Conservation (phyloP, 2,329 filamentous ascomycete species). For the Atkinsonella hypoxylon region DNA sequence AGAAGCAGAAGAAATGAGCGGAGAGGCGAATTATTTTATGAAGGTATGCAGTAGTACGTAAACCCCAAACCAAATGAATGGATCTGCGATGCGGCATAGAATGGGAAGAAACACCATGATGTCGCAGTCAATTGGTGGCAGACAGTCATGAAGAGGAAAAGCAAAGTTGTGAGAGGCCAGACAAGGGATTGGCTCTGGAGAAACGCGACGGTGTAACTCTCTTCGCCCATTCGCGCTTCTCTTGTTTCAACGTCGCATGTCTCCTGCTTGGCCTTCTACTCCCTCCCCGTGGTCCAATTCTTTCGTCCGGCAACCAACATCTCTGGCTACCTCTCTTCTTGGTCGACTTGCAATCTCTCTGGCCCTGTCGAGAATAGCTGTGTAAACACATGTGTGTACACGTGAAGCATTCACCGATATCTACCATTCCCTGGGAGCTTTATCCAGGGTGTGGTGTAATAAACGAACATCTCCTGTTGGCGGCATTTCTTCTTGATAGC, state of each 20-base stretch:
- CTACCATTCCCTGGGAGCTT: neutral
- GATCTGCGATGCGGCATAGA: neutral
- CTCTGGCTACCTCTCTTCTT: too few species aligned
- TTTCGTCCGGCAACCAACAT: too few species aligned
- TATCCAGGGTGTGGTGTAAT: neutral
- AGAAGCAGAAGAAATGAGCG: neutral
- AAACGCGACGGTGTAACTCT: slow-evolving; percentile 1
- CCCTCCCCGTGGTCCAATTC: too few species aligned
- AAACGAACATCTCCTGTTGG: too few species aligned
- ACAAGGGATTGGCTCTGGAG: neutral
- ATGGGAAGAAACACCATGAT: neutral
- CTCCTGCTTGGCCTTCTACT: too few species aligned
- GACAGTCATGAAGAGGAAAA: neutral
- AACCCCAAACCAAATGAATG: neutral
- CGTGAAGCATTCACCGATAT: neutral
- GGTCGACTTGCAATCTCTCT: too few species aligned
- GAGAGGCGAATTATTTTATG: slow-evolving; percentile 1
- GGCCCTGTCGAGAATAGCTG: neutral
- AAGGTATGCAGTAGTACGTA: neutral
- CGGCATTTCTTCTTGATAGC: too few species aligned
- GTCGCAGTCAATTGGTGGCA: neutral
- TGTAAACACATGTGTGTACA: neutral
- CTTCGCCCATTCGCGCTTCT: too few species aligned
- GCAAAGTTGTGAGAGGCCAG: neutral
- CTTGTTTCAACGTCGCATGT: too few species aligned